Base-by-base conservation (phyloP, 495 filamentous ascomycete genomes). In the Aspergillus wentii region DNA sequence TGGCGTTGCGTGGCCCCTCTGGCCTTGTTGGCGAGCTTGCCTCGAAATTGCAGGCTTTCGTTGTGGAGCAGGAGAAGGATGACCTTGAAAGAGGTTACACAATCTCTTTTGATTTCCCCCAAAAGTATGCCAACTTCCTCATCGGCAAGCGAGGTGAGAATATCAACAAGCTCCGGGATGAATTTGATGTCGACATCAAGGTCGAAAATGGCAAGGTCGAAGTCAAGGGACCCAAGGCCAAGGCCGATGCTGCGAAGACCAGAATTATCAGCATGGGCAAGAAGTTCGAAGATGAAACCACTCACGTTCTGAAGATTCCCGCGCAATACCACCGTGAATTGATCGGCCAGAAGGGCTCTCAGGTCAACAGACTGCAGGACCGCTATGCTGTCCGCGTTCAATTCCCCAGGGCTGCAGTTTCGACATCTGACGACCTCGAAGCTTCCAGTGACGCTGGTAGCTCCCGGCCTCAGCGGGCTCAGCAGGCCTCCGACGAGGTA, bases 151-250 rank as follows among this genome's bases (percentile, higher is more conserved):
- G 80, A 26, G 92, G 92, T 17, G 89, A 89, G 64, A 91, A 91
- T 60, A 92, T 97, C 64, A 87, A 86, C 43, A 90, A 94, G 55
- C 71, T 95, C n/a, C 85, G 89, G 13, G 92, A 97, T 21, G 88
- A 92, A 56, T 94, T 94, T 49, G 94, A 97, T 56, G 94, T 99
- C 21, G 92, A 97, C 30, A 96, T 99, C 49, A 86, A 94, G 54
- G 79, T 97, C 22, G 71, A 79, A 41, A 78, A 82, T 32, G 80
- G 80, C 47, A 82, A 79, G 61, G 78, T 83, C 21, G 78, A 82
- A 44, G 69, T 85, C 51, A 83, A 83, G 57, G 80, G 80, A n/a
- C 80, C 80, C 9, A 74, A 79, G 60, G 78, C 76, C 16, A 85
- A 94, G 68, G 87, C 88, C 6, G 88, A 95, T 54, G 83, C 79